Evolutionary conservation across 2,329 filamentous ascomycete species (phyloP).

Genomic region (Aspergillus sp.): DNA sequence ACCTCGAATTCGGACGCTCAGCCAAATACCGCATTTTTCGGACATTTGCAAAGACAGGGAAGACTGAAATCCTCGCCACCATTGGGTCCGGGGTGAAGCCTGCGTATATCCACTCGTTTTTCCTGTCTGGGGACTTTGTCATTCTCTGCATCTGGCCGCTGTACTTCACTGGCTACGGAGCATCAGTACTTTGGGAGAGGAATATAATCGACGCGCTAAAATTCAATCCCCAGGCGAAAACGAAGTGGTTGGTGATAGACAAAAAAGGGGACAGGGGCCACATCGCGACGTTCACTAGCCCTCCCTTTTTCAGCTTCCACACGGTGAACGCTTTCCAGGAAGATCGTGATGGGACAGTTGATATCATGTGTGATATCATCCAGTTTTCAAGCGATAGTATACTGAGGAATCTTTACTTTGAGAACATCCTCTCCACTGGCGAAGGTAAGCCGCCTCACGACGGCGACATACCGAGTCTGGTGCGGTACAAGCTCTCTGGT

Average conservation of each 20-base stretch:
- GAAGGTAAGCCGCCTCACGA: conserved; percentile 38
- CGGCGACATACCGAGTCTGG: conserved; percentile 31
- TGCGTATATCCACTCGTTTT: conserved; percentile 78
- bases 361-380: conserved; percentile 64
- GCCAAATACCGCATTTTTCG: conserved; percentile 69
- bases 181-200: conserved; percentile 12
- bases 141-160: conserved; percentile 65
- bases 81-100: conserved; percentile 48
- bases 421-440: conserved; percentile 59
- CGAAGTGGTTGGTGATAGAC: conserved; percentile 72
- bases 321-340: conserved; percentile 73
- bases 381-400: conserved; percentile 66
- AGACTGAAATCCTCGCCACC: conserved; percentile 68
- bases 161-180: conserved; percentile 60
- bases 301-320: conserved; percentile 74
- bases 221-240: conserved; percentile 56
- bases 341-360: conserved; percentile 30
- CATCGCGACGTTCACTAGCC: conserved; percentile 65
- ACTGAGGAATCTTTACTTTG: conserved; percentile 68
- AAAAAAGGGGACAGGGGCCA: conserved; percentile 60
- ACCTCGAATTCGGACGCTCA: conserved; percentile 60
- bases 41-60: conserved; percentile 59
- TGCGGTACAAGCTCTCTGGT: conserved; percentile 23
- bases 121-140: conserved; percentile 67
- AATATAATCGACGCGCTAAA: conserved; percentile 65